Evolutionary conservation across 208 protist species (phyloP).

Genomic region (Vickermania ingenoplastis): DNA sequence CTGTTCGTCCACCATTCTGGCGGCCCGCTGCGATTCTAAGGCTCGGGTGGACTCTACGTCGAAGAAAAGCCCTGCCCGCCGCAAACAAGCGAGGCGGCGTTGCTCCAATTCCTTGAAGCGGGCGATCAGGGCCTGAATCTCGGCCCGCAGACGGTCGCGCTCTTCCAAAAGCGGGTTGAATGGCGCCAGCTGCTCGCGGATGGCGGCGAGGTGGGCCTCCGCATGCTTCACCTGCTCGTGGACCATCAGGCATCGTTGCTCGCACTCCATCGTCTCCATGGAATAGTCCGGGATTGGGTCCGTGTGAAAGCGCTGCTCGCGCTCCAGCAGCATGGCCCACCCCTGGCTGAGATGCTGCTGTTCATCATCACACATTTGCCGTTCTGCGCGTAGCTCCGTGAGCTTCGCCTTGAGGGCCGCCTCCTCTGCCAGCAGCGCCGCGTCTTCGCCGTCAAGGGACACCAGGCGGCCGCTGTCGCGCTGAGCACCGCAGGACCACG

Average conservation of each 20-base stretch:
- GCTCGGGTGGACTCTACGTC: slow-evolving; percentile 51
- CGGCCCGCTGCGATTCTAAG: slow-evolving; percentile 20
- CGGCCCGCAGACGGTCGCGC: slow-evolving; percentile 21
- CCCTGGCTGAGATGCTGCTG: slow-evolving; percentile 44
- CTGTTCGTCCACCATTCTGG: slow-evolving; percentile 30
- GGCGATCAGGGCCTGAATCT: slow-evolving; percentile 26
- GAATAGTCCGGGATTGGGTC: slow-evolving; percentile 40
- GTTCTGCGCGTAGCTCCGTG: slow-evolving; percentile 25
- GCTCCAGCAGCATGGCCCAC: slow-evolving; percentile 52
- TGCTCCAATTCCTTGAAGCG: slow-evolving; percentile 29
- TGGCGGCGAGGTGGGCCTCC: slow-evolving; percentile 20
- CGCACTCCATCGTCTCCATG: slow-evolving; percentile 26
- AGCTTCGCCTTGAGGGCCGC: slow-evolving; percentile 22
- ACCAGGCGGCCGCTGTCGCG: slow-evolving; percentile 11
- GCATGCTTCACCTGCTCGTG: slow-evolving; percentile 30
- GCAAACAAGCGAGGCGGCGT: slow-evolving; percentile 25
- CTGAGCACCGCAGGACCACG: slow-evolving; percentile 17
- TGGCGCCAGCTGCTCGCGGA: slow-evolving; percentile 19
- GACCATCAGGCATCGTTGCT: slow-evolving; percentile 37
- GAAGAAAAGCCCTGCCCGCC: slow-evolving; percentile 43
- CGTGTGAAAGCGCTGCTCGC: slow-evolving; percentile 67
- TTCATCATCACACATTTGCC: slow-evolving; percentile 36
- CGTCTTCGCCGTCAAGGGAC: slow-evolving; percentile 34
- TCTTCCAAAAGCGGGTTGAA: slow-evolving; percentile 32
- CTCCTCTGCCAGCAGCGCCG: slow-evolving; percentile 32